Percentiles rank a stretch among this genome's conserved stretches.
These are phyloP conservation scores for Lactarius deliciosus DNA, from an alignment of 768 basidiomycete genomes.

Conservation along the genomic window DNA sequence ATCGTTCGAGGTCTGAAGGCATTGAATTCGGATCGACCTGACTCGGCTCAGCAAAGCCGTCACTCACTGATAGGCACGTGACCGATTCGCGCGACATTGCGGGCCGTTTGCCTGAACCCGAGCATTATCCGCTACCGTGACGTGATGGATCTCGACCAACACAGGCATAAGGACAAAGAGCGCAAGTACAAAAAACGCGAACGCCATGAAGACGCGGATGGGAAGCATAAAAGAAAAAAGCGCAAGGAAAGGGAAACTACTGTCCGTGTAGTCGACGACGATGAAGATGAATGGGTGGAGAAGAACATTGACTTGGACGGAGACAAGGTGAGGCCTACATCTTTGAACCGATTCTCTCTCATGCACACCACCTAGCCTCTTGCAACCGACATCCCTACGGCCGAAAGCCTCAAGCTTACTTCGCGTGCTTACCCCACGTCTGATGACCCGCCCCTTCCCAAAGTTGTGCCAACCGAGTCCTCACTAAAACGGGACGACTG, in stretches of 20 bases:
- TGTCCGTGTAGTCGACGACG: slow-evolving; percentile 63
- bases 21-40: slow-evolving; percentile 36
- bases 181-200: slow-evolving; percentile 52
- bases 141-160: slow-evolving; percentile 33
- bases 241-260: slow-evolving; percentile 40
- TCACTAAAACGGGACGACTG: slow-evolving; percentile 75
- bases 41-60: not conserved
- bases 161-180: slow-evolving; percentile 42
- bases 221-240: slow-evolving; percentile 39
- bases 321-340: slow-evolving; percentile 50
- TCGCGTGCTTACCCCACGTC: slow-evolving; percentile 54
- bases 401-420: slow-evolving; percentile 65
- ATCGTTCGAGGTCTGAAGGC: slow-evolving; percentile 65
- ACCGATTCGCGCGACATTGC: not conserved
- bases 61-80: slow-evolving; percentile 6
- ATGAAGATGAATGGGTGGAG: slow-evolving; percentile 85
- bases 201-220: slow-evolving; percentile 46
- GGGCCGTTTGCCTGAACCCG: not conserved
- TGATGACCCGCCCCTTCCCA: slow-evolving; percentile 50
- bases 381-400: slow-evolving; percentile 73
- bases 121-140: too few species aligned
- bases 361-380: slow-evolving; percentile 45
- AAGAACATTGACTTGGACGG: slow-evolving; percentile 81
- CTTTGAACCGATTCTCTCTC: slow-evolving; percentile 17
- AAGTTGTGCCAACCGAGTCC: slow-evolving; percentile 45